phyloP scores from a whole-genome alignment of 1,284 basidiomycete species.

The Ganoderma lingzhi region DNA sequence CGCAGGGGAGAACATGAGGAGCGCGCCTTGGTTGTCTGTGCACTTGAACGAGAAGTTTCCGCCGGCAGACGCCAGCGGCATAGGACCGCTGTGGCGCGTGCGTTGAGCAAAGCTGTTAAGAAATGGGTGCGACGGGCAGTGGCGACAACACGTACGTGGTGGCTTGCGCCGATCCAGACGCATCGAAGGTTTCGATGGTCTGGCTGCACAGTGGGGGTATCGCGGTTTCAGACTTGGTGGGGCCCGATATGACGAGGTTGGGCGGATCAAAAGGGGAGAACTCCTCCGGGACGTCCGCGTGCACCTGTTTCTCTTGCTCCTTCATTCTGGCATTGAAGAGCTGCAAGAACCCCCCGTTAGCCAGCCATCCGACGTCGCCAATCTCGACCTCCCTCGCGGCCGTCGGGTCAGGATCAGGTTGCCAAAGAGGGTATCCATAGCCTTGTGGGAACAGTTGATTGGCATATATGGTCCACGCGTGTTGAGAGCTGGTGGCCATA shows the following conservation, averaged over 20 bases:
- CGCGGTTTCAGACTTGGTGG: slow-evolving; percentile 9
- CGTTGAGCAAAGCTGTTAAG: not conserved
- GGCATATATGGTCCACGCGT: slow-evolving; percentile 20
- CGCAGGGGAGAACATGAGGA: slow-evolving; percentile 18
- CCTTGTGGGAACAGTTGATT: slow-evolving; percentile 26
- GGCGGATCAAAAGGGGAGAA: slow-evolving; percentile 22
- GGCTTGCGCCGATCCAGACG: slow-evolving; percentile 5
- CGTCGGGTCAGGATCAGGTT: slow-evolving; percentile 9
- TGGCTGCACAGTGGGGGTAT: slow-evolving; percentile 24
- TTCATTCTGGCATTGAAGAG: slow-evolving; percentile 30
- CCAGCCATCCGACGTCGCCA: slow-evolving; percentile 37
- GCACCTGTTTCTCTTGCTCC: slow-evolving; percentile 5
- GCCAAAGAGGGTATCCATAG: slow-evolving; percentile 34
- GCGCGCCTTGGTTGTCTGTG: slow-evolving; percentile 20
- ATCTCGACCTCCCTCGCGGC: slow-evolving; percentile 25
- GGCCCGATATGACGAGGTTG: slow-evolving; percentile 12
- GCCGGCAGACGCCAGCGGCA: slow-evolving; percentile 1
- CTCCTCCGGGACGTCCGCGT: slow-evolving; percentile 13
- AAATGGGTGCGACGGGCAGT: not conserved
- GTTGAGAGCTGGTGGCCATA: not conserved
- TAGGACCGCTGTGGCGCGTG: not conserved
- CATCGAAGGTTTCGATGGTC: slow-evolving; percentile 18
- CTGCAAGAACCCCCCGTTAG: slow-evolving; percentile 31
- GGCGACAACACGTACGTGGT: not conserved
- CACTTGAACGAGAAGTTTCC: slow-evolving; percentile 24